Base-by-base conservation (phyloP, 345 rosid species). In the Camelina sativa region DNA sequence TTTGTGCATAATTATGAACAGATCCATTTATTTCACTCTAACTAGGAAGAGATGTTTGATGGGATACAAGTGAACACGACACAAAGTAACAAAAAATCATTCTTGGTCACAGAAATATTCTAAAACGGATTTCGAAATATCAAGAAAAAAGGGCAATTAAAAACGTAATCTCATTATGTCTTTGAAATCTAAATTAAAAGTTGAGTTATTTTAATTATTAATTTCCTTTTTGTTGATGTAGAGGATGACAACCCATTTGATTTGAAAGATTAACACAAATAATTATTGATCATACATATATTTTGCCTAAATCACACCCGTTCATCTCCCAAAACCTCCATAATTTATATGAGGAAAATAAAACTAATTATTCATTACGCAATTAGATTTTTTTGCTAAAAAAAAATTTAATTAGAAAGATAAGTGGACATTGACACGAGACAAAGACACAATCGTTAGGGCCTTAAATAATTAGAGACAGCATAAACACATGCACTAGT, bases 401-500 rank as follows among this genome's bases (percentile, higher is more conserved):
- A 44, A 52, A 9, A 1, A n/a, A n/a, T n/a, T 20, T 59, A 72
- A 72, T 67, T 34, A 65, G 68, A 71, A 59, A 77, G 72, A 72
- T 65, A 78, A 78, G 73, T 67, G 69, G 70, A 67, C 78, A 67
- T 15, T 73, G 81, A 73, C 74, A n/a, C 17, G 53, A 67, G 74
- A 73, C 65, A 73, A 46, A 67, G 78, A 78, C 81, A 61, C 32
- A 61, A 73, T 78, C 74, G 59, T 60, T 34, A 53, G 43, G 78
- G 58, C 30, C 34, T 67, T 61, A 43, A 60, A 60, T 78, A 78
- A 68, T 78, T 67, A 73, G 74, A 10, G 81, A 78, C 77, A 78
- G 63, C 69, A 72, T 73, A 72, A 72, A 73, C 81, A 78, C 70
- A 78, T 78, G 78, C 74, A 77, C 71, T 62, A 62, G 62, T 77